Evolutionary conservation across 2,329 filamentous ascomycete species (phyloP), one percentile per base, ranked within the genome.

Genomic region (Neopestalotiopsis sp.): DNA sequence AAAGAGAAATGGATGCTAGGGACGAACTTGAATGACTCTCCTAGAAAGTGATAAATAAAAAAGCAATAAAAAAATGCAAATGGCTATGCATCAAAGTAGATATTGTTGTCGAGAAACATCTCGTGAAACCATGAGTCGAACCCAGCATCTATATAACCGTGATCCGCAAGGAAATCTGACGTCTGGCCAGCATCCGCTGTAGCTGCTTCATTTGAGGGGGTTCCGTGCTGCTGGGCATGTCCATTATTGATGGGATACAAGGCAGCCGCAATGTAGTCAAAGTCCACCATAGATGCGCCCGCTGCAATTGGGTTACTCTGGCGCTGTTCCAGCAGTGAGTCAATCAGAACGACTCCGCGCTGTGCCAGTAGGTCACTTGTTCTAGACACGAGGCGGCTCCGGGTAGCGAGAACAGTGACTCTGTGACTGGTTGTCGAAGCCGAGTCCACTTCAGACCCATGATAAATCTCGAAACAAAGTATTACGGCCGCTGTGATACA

Each of bases 111-210:
- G 24, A 59, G 24, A 63, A 63, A 63, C 61, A 63, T 63, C 12
- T 63, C 61, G 34, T 63, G 40, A 20, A 63, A 63, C 61, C 61
- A 63, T 12, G 38, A 40, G 24, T 63, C 61, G 20, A 63, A 63
- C 5, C 38, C 61, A 17, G 61, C 38, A 20, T 38, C 38, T 12
- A 24, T 42, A 12, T 63, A 45, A 14, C 32, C 32, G 13, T 24
- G 38, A 24, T 38, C 38, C n/a, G 32, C 12, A 42, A 14, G n/a
- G n/a, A 24, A 38, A 34, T 63, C 61, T 7, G 14, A 30, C 12
- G 17, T 6, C 17, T 28, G 30, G 57, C 24, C 13, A 24, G 13
- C 30, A 30, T 59, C 24, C 12, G 30, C 57, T 6, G 13, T 4
- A 9, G 57, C 13, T 7, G 57, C 24, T 14, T 32, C 57, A 17